Base-by-base conservation (phyloP, 192 early-diverging fungal genomes). In the Glomus cerebriforme region DNA sequence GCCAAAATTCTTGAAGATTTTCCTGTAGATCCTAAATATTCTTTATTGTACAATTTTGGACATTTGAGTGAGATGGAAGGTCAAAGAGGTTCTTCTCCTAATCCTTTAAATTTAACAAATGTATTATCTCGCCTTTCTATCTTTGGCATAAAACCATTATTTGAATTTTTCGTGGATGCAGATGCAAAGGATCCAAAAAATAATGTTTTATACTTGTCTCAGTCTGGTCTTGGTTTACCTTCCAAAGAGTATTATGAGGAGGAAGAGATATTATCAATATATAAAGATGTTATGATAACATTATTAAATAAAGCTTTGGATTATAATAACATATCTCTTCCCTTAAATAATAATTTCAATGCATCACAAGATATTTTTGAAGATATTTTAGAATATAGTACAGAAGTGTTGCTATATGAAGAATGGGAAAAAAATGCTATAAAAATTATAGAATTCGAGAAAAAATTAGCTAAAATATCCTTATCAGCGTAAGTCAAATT, bases 241-340 rank as follows among this genome's bases (percentile, higher is more conserved):
- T 88, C 89, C 31, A 92, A 87, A 43, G 87, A 92, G 54, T 92
- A 92, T 62, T 93, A 93, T 81, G 63, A 84, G 22, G 84, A 92
- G 9, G 54, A 81, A 9, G 80, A 87, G 3, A 82, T 85, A 10
- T 17, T 91, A 15, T 63, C 31, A 27, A 59, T 82, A 19, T 92
- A 90, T 59, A 68, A 84, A 75, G 66, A 58, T 17, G 82, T 82
- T 13, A 62, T 92, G 37, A 63, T 79, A 13, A 82, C 87, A 4
- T 82, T 89, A 49, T 77, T 91, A 68, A 32, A 59, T 2, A 54
- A 77, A 10, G 73, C 90, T 5, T 27, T 90, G 26, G 82, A 79
- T 4, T 77, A 75, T 27, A 26, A 17, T 4, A 47, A 43, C 29
- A 8, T 47, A 22, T 49, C 35, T 7, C 12, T 26, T 45, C 29